These are phyloP conservation scores for Sclerospora graminicola DNA, from an alignment of 352 stramenopile genomes.

Conservation along the genomic window DNA sequence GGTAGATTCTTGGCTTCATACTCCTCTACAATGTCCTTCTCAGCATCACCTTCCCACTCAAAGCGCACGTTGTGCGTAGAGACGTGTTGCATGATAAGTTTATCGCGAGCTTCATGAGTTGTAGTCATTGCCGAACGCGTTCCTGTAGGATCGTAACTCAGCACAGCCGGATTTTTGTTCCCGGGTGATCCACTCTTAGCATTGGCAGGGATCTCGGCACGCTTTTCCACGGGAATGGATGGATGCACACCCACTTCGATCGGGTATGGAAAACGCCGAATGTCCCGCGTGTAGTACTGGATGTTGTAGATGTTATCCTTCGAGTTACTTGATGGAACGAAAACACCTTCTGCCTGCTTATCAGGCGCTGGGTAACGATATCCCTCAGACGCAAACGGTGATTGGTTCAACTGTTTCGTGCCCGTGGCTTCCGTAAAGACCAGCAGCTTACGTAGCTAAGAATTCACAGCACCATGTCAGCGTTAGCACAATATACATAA, in stretches of 20 bases:
- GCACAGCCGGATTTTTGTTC: constrained; percentile 84
- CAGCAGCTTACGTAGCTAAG: constrained; percentile 68
- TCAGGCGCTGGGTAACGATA: constrained; percentile 75
- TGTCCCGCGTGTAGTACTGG: constrained; percentile 86
- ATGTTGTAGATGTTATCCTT: constrained; percentile 83
- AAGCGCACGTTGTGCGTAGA: constrained; percentile 76
- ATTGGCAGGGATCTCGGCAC: constrained; percentile 52
- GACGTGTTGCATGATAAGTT: constrained; percentile 54
- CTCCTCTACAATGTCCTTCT: constrained; percentile 62
- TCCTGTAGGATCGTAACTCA: constrained; percentile 74
- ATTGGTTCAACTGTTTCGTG: constrained; percentile 63
- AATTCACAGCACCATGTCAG: background rate
- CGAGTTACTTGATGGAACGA: constrained; percentile 56
- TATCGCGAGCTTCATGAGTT: constrained; percentile 63
- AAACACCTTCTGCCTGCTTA: constrained; percentile 49
- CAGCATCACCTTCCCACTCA: constrained; percentile 64
- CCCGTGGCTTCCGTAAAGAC: constrained; percentile 75
- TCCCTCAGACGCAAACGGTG: constrained; percentile 41
- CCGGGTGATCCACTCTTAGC: constrained; percentile 58
- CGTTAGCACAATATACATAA: background rate
- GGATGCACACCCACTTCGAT: constrained; percentile 66
- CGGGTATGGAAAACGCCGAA: constrained; percentile 55
- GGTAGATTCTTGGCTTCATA: constrained; percentile 67
- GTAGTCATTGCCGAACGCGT: constrained; percentile 83
- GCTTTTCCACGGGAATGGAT: constrained; percentile 45